Conservation (phyloP, 345 rosid genomes). For the Arabis alpina region DNA sequence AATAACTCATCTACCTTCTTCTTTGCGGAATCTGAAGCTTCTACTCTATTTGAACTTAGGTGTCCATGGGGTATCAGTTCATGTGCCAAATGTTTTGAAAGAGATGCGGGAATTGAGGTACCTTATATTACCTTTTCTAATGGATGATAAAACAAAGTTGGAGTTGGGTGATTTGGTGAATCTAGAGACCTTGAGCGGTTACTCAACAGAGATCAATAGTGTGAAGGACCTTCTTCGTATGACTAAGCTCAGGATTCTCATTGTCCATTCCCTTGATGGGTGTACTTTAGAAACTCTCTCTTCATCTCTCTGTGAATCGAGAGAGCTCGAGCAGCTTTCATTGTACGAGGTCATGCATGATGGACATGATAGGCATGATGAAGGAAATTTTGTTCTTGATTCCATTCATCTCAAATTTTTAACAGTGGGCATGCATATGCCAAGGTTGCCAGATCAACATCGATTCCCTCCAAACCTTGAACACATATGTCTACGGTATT, state of each 20-base stretch:
- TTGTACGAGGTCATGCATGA: neutral
- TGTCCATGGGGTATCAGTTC: slow-evolving; percentile 7
- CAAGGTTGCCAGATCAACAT: slow-evolving; percentile 43
- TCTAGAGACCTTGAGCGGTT: slow-evolving; percentile 13
- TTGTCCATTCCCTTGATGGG: neutral
- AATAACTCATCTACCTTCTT: slow-evolving; percentile 30
- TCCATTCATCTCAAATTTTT: slow-evolving; percentile 30
- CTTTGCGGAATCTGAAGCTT: slow-evolving; percentile 31
- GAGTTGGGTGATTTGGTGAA: slow-evolving; percentile 28
- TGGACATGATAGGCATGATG: too few relatives aligned
- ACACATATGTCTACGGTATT: slow-evolving; percentile 32
- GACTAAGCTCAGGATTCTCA: slow-evolving; percentile 25
- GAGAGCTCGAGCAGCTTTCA: neutral
- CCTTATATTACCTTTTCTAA: slow-evolving; percentile 22
- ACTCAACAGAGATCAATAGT: neutral
- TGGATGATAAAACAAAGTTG: slow-evolving; percentile 11
- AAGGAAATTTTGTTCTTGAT: neutral
- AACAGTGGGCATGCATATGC: slow-evolving; percentile 24
- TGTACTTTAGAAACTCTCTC: neutral
- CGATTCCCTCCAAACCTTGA: slow-evolving; percentile 42
- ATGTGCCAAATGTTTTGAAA: slow-evolving; percentile 38
- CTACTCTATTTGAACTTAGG: slow-evolving; percentile 34
- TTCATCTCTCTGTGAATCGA: slow-evolving; percentile 21
- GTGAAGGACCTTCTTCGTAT: slow-evolving; percentile 18
- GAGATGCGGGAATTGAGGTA: slow-evolving; percentile 35